Evolutionary conservation across 2,329 filamentous ascomycete species (phyloP), one percentile per base, ranked within the genome.

Genomic region (Diaporthe longicolla): DNA sequence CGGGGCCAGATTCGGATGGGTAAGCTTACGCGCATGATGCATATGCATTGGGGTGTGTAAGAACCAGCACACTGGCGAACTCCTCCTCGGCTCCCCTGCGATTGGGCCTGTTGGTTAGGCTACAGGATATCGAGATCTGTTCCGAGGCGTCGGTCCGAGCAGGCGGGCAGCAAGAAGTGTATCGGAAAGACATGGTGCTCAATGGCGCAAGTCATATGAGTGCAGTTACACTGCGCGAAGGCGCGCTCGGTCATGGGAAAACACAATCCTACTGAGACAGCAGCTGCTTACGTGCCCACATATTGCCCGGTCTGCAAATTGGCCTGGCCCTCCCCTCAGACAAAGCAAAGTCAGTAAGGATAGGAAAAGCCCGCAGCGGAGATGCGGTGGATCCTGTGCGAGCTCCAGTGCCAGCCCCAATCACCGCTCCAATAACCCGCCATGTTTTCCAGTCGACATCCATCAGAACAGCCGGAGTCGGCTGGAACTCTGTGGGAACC

Each of bases 1-100:
- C 43, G 40, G n/a, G 50, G 59, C 59, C 15, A 65, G 43, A 35
- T 32, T 50, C 59, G n/a, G 43, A 43, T 45, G 40, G 17, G n/a
- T 65, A 32, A 65, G 61, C 61, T 65, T 65, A 65, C 43, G 15
- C 40, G 37, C 37, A 48, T 65, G 21, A 17, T 35, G 43, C 40
- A 45, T 32, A 17, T 50, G 43, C 40, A 29, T n/a, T 43, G 59
- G 59, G 37, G 37, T 40, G 24, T 29, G 37, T 45, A 26, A 63
- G 59, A 48, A 37, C 35, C 37, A 43, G 24, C 26, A 19, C 19
- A 6, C 59, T 32, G 19, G 6, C 50, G 11, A 35, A 50, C 40
- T 65, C 61, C 43, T 63, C 19, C 59, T 63, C 9, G 17, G 24
- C 10, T 1, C 19, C 9, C 59, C 48, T 45, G 24, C 45, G 37